A percentile compares a stretch with the other conserved stretches of the same genome.
Evolutionary conservation across 768 basidiomycete species (phyloP).

Genomic region (Suillus clintonianus): DNA sequence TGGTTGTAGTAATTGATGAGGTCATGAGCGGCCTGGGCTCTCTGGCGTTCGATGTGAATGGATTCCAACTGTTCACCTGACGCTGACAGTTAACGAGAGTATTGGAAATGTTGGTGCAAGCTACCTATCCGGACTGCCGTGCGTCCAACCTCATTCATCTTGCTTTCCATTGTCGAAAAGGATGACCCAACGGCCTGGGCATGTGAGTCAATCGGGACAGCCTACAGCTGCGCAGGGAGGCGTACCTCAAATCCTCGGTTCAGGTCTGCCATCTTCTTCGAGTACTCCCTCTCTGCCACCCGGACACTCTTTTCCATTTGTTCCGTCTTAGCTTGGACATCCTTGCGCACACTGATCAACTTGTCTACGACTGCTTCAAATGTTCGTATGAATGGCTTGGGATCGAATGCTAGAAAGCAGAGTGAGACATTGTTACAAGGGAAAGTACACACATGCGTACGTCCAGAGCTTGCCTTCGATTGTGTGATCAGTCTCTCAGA

Average conservation of each 20-base stretch:
- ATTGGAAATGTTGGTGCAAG: constrained; percentile 16
- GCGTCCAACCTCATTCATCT: constrained; percentile 90
- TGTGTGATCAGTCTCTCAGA: constrained; percentile 88
- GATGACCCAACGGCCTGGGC: constrained; percentile 81
- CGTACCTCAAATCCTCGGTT: constrained; percentile 92
- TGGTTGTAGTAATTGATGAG: constrained; percentile 94
- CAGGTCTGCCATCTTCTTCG: constrained; percentile 90
- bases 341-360: constrained; percentile 82
- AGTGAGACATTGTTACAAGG: not conserved
- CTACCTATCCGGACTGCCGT: constrained; percentile 92
- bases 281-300: constrained; percentile 89
- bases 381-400: constrained; percentile 88
- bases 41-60: constrained; percentile 86
- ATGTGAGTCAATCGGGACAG: constrained; percentile 2
- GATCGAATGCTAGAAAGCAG: constrained; percentile 75
- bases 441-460: constrained; percentile 47
- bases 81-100: constrained; percentile 8
- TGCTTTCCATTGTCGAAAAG: constrained; percentile 86
- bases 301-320: constrained; percentile 91
- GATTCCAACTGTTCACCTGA: constrained; percentile 94
- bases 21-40: constrained; percentile 93
- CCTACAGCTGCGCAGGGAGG: constrained; percentile 7
- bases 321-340: constrained; percentile 88
- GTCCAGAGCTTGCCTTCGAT: constrained; percentile 82
- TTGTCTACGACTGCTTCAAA: constrained; percentile 92